These are phyloP conservation scores for Batrachochytrium dendrobatidis DNA, from an alignment of 371 early-diverging fungal genomes.

Conservation along the genomic window DNA sequence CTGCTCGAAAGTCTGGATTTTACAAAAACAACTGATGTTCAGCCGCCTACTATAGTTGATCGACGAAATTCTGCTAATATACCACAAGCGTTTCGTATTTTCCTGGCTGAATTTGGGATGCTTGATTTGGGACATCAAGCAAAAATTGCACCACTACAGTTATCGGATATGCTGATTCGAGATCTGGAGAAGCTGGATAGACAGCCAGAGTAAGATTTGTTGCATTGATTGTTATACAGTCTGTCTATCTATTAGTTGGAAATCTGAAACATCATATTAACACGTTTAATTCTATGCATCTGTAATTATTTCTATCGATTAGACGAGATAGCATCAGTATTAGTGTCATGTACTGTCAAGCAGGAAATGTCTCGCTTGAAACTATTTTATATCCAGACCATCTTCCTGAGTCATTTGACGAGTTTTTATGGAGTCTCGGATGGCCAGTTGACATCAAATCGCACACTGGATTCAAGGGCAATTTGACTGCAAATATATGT, in stretches of 20 bases:
- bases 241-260: no score
- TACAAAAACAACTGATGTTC: neutral
- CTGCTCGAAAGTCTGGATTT: neutral
- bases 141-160: conserved; percentile 52
- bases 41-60: neutral
- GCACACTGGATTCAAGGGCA: conserved; percentile 62
- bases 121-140: conserved; percentile 39
- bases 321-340: conserved; percentile 69
- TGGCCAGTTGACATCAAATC: conserved; percentile 41
- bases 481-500: conserved; percentile 46
- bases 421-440: conserved; percentile 5
- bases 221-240: neutral
- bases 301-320: conserved; percentile 2
- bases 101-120: conserved; percentile 60
- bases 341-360: conserved; percentile 53
- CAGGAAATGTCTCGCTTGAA: conserved; percentile 41
- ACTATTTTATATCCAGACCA: conserved; percentile 48
- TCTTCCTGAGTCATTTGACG: neutral
- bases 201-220: conserved; percentile 54
- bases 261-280: no score
- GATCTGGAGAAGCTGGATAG: conserved; percentile 62
- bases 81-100: conserved; percentile 40
- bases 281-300: neutral
- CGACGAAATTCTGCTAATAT: neutral
- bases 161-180: conserved; percentile 51